phyloP scores from a whole-genome alignment of 2,329 filamentous ascomycete species.

The Aphanocladium album region DNA sequence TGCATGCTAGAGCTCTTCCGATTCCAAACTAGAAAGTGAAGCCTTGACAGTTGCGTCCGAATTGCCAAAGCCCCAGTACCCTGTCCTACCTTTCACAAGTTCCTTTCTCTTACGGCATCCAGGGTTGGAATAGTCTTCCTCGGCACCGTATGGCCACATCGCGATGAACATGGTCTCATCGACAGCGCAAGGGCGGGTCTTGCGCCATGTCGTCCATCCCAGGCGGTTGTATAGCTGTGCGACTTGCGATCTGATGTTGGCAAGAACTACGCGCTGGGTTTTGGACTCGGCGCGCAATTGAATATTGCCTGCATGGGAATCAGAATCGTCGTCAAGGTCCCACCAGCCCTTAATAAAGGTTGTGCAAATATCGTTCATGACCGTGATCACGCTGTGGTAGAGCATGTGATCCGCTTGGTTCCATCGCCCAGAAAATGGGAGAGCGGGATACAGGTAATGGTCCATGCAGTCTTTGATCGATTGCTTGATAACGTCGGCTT shows the following conservation, averaged over 20 bases:
- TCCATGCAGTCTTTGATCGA: neutral
- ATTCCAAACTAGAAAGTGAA: too few relatives aligned
- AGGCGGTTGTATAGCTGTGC: constrained; percentile 42
- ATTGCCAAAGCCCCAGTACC: neutral
- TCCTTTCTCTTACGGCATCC: constrained; percentile 21
- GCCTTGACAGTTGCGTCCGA: neutral
- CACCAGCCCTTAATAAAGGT: neutral
- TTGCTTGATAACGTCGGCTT: neutral
- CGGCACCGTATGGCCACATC: constrained; percentile 56
- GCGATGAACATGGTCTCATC: constrained; percentile 57
- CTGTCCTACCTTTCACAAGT: neutral
- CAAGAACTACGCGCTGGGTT: neutral
- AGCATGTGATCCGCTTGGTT: constrained; percentile 8
- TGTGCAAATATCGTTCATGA: neutral
- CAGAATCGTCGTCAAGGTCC: neutral
- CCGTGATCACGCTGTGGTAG: neutral
- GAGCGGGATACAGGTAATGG: neutral
- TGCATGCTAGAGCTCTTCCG: too few relatives aligned
- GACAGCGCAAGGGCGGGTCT: constrained; percentile 45
- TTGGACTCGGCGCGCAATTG: neutral
- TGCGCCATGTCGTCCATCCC: constrained; percentile 56
- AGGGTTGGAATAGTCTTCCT: constrained; percentile 44
- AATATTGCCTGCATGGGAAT: too few relatives aligned
- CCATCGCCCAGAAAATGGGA: neutral
- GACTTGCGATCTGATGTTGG: neutral